Base-by-base conservation (phyloP, 306 rosid genomes). In the Psophocarpus tetragonolobus region DNA sequence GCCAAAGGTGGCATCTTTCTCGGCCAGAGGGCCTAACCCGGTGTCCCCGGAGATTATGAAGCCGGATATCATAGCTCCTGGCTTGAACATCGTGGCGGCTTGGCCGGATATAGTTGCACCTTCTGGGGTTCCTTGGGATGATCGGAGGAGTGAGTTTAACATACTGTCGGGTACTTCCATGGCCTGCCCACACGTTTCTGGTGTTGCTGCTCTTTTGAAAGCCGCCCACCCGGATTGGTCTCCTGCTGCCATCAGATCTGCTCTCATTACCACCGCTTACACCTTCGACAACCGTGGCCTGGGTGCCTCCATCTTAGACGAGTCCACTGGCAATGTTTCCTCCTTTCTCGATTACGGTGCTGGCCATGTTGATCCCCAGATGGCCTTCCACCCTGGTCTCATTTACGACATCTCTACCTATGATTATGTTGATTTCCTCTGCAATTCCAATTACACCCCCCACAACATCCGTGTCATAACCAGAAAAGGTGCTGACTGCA, bases 151-250 rank as follows among this genome's bases (percentile, higher is more conserved):
- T 0, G 94, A 91, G 76, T 93, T 93, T 57, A 93, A 93, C 75
- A 93, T 93, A 21, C 94, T 93, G 0, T 90, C 94, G 0, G 97
- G 97, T 6, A 93, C 97, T 14, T 93, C 97, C 41, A 93, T 93
- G 97, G 97, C 97, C 2, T 93, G 97, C 14, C 97, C 97, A 1
- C 97, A 93, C 39, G 96, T 93, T 18, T 93, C 94, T 6, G 97
- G 97, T 15, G 75, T 93, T 76, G 94, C 86, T 36, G 97, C 97
- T 3, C 35, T 93, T 79, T 60, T 93, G 10, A 93, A 91, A 75
- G 97, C 96, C 0, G 94, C 97, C 0, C 96, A 93, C 75, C 94
- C 96, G 0, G 90, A 86, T 32, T 93, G 97, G 97, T 85, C 87
- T 41, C 91, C 96, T 0, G 97, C 97, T 5, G 91, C 94, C 1